Evolutionary conservation across 2,329 filamentous ascomycete genomes (phyloP), one percentile per base, ranked within the genome.

Genomic region (Zymoseptoria crescenta): DNA sequence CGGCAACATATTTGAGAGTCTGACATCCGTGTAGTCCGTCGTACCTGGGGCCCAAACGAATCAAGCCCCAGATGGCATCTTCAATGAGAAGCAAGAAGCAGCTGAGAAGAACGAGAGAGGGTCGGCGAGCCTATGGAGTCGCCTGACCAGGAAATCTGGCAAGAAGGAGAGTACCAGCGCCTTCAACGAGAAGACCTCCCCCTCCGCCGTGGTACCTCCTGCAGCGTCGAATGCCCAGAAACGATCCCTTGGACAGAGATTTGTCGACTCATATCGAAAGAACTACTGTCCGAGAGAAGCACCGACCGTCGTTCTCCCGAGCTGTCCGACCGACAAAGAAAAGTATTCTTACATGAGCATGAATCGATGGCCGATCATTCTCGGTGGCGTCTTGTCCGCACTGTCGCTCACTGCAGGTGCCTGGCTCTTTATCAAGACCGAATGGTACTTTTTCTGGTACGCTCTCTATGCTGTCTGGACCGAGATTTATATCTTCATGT

Each of bases 401-500:
- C 65, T 76, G 9, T 70, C 69, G 10, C 68, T 77, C n/a, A 74
- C 73, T 5, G 74, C 71, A 4, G 75, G 75, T 49, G 76, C 76
- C 74, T 77, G 75, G 75, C 67, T 77, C 4, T 77, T 77, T 57
- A 69, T 72, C 53, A 55, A 55, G 29, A 13, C 29, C 10, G 41
- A 35, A 10, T 76, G 75, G 54, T 67, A 70, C 56, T 76, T 73
- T 71, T 77, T 75, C 59, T 73, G 72, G 30, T 67, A 72, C 24
- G 74, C 76, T 27, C 73, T 74, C 13, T 69, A 69, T 56, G 69
- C 74, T 51, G 70, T 76, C 59, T 27, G 2, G 29, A 30, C 29
- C 8, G 73, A 76, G 65, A 63, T 77, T 56, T 77, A 77, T 62
- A 68, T 77, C 48, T 57, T 75, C 59, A 73, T 76, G 59, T 76